These are phyloP conservation scores for Phialophora verrucosa DNA, from an alignment of 2,329 filamentous ascomycete genomes.

Conservation along the genomic window DNA sequence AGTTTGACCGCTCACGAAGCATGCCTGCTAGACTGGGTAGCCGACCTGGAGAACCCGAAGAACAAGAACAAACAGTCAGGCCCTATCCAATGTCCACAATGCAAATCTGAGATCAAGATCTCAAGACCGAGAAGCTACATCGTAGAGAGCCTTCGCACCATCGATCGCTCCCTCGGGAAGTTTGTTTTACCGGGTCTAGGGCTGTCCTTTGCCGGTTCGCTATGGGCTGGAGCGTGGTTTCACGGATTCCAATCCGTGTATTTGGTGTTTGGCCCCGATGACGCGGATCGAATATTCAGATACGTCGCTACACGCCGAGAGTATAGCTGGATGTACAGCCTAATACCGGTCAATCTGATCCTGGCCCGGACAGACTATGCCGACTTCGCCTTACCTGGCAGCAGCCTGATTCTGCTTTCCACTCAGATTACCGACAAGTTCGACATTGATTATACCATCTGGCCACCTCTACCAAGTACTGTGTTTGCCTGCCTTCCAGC, in stretches of 20 bases:
- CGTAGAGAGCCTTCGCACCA: slow-evolving; percentile 67
- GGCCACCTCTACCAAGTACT: slow-evolving; percentile 70
- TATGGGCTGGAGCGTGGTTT: slow-evolving; percentile 59
- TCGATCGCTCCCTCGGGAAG: slow-evolving; percentile 63
- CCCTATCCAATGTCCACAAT: slow-evolving; percentile 83
- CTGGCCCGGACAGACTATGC: slow-evolving; percentile 69
- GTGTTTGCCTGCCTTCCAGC: slow-evolving; percentile 71
- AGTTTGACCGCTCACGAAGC: slow-evolving; percentile 88
- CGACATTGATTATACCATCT: slow-evolving; percentile 61
- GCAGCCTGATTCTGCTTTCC: slow-evolving; percentile 64
- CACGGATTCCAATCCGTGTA: slow-evolving; percentile 69
- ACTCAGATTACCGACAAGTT: slow-evolving; percentile 50
- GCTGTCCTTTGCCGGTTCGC: slow-evolving; percentile 50
- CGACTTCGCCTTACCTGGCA: slow-evolving; percentile 66
- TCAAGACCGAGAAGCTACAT: slow-evolving; percentile 75
- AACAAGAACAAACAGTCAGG: slow-evolving; percentile 56
- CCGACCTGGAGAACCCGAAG: slow-evolving; percentile 76
- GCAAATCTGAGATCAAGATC: slow-evolving; percentile 79
- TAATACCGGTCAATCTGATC: slow-evolving; percentile 71
- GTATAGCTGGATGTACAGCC: slow-evolving; percentile 63
- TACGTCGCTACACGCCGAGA: slow-evolving; percentile 44
- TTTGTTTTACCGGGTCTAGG: slow-evolving; percentile 71
- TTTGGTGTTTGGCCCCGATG: slow-evolving; percentile 68
- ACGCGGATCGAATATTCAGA: slow-evolving; percentile 62
- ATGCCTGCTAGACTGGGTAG: slow-evolving; percentile 89